These are phyloP conservation scores for Pinus taeda DNA, from an alignment of 75 land plant species.

Conservation along the genomic window DNA sequence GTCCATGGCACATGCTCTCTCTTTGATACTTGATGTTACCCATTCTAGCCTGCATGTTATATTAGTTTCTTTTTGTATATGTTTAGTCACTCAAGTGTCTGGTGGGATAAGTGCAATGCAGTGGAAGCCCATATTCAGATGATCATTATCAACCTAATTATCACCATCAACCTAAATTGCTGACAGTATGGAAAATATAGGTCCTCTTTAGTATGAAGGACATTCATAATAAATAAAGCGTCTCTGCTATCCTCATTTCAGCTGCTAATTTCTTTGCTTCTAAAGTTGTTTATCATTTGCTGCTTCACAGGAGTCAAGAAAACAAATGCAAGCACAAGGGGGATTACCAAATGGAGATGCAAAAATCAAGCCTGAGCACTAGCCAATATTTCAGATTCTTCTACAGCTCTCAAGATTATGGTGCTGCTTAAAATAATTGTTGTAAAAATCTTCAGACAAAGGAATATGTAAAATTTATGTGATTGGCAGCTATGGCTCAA, in stretches of 20 bases:
- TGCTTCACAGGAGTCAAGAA: conserved; percentile 40
- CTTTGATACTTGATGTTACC: not conserved
- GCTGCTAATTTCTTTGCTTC: not conserved
- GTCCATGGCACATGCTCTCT: not conserved
- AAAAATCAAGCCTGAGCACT: conserved; percentile 43
- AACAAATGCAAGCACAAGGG: conserved; percentile 40
- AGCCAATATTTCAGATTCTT: too few species aligned
- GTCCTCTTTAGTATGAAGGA: not conserved
- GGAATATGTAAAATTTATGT: too few species aligned
- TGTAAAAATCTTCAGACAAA: too few species aligned
- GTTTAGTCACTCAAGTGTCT: not conserved
- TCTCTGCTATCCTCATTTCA: not conserved
- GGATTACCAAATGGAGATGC: conserved; percentile 73
- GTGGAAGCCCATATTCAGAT: not conserved
- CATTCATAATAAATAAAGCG: not conserved
- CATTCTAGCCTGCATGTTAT: not conserved
- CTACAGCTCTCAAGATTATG: too few species aligned
- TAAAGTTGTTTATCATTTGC: not conserved
- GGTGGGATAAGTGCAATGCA: not conserved
- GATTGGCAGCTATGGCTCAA: too few species aligned
- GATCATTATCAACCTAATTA: not conserved
- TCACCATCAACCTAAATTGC: not conserved
- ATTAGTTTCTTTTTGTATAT: not conserved
- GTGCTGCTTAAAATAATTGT: too few species aligned
- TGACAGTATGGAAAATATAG: not conserved